Base-by-base conservation (phyloP, 2,329 filamentous ascomycete species). In the Coniochaeta hoffmannii region DNA sequence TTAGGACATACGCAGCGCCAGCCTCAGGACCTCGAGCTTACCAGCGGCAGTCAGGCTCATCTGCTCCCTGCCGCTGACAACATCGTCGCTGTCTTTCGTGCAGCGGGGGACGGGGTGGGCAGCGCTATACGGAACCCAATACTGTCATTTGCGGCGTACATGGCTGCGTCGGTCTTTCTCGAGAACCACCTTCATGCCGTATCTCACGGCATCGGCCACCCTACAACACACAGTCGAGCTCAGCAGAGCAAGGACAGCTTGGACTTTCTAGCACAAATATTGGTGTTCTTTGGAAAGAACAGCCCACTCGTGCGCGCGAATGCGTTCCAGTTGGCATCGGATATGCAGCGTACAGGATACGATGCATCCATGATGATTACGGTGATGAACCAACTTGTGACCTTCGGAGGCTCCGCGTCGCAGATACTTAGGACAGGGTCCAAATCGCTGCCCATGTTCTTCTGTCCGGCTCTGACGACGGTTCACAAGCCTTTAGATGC, bases 1-100 rank as follows among this genome's bases (percentile, higher is more conserved):
- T 86, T 88, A 15, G 86, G 82, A 11, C 14, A 31, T 24, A 30
- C 31, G 6, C 4, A 50, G 22, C 46, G 26, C 11, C 46, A 31
- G 24, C 24, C 38, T 9, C 22, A 24, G 19, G 17, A 44, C 11
- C 17, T 4, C 15, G 5, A 12, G 8, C 38, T 44, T 26, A 8
- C 9, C 9, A 19, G 6, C 12, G 7, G 11, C 17, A 44, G 38
- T 12, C 38, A 44, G 11, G 17, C 17, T 7, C 19, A 19, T 9
- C 38, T 44, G 5, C 38, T 4, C 7, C 38, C 38, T 4, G 38
- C 38, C 11, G 38, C 38, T 14, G 38, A 24, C 12, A 19, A 19
- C 8, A 44, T 44, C 17, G 15, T 44, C 24, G 38, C 38, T 4
- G 17, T 44, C 4, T 44, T 44, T 14, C 38, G 19, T 10, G 38